Evolutionary conservation across 768 basidiomycete species (phyloP).

Genomic region (Pleurotus pulmonarius): DNA sequence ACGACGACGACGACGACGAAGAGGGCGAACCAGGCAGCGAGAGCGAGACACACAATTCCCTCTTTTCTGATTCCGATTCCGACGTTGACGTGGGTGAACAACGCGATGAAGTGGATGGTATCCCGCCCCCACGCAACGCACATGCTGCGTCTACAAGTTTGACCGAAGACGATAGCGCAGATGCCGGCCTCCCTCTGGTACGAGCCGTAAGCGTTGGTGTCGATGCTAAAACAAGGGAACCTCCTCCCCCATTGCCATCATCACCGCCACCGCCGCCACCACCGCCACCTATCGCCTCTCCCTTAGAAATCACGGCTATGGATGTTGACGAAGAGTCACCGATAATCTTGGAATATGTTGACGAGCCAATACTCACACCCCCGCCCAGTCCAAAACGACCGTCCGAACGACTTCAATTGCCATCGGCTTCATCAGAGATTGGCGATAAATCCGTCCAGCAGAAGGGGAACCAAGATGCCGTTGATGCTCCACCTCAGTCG

Average conservation of each 20-base stretch:
- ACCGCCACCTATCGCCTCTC: neutral
- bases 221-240: neutral
- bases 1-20: neutral
- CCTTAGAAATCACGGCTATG: neutral
- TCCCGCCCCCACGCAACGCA: neutral
- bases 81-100: neutral
- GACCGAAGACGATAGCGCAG: neutral
- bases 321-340: neutral
- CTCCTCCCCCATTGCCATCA: neutral
- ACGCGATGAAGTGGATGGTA: neutral
- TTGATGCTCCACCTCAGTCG: too few species aligned
- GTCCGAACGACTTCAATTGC: too few species aligned
- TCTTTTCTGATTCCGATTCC: constrained; percentile 3
- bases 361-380: too few species aligned
- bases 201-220: neutral
- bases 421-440: too few species aligned
- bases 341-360: neutral
- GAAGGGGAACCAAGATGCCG: too few species aligned
- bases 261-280: neutral
- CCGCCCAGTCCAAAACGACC: too few species aligned
- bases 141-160: neutral
- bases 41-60: neutral
- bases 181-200: neutral
- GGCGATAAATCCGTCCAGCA: too few species aligned
- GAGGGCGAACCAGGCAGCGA: neutral